These are phyloP conservation scores for Nephromyces sp. DNA, from an alignment of 169 alveolate genomes.

Conservation along the genomic window DNA sequence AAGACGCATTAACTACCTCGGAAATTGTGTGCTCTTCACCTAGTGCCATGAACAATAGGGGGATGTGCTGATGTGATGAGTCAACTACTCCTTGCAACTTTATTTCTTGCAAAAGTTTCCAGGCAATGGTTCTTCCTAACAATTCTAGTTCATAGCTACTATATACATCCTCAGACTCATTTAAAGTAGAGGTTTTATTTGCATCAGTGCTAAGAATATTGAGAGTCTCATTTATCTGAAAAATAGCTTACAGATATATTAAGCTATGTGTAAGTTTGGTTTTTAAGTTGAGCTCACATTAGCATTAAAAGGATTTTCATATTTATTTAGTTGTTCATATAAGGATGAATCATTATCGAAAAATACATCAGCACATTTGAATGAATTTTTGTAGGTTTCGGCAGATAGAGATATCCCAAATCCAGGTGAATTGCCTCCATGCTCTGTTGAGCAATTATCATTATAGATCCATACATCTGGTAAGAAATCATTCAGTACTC, in stretches of 20 bases:
- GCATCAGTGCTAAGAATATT: too few species aligned
- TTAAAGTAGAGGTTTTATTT: too few species aligned
- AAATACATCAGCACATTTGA: slow-evolving; percentile 30
- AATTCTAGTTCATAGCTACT: slow-evolving; percentile 31
- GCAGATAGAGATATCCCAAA: slow-evolving; percentile 77
- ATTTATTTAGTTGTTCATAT: too few species aligned
- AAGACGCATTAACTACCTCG: slow-evolving; percentile 17
- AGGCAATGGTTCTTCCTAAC: slow-evolving; percentile 37
- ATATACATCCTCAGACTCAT: slow-evolving; percentile 6
- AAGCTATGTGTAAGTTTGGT: too few species aligned
- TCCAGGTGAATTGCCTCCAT: slow-evolving; percentile 48
- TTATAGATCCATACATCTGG: slow-evolving; percentile 80
- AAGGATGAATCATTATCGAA: too few species aligned
- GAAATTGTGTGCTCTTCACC: slow-evolving; percentile 37
- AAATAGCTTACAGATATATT: too few species aligned
- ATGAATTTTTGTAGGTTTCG: slow-evolving; percentile 53
- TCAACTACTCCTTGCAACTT: slow-evolving; percentile 40
- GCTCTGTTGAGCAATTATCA: slow-evolving; percentile 50
- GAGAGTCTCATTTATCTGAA: too few species aligned
- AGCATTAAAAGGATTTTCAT: too few species aligned
- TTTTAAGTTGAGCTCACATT: too few species aligned
- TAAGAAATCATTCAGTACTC: slow-evolving; percentile 63
- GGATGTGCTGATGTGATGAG: slow-evolving; percentile 36
- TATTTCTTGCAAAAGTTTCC: slow-evolving; percentile 37
- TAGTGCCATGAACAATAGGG: slow-evolving; percentile 42